Evolutionary conservation across 331 rosid genomes (phyloP).

Genomic region (Malus hybrid): DNA sequence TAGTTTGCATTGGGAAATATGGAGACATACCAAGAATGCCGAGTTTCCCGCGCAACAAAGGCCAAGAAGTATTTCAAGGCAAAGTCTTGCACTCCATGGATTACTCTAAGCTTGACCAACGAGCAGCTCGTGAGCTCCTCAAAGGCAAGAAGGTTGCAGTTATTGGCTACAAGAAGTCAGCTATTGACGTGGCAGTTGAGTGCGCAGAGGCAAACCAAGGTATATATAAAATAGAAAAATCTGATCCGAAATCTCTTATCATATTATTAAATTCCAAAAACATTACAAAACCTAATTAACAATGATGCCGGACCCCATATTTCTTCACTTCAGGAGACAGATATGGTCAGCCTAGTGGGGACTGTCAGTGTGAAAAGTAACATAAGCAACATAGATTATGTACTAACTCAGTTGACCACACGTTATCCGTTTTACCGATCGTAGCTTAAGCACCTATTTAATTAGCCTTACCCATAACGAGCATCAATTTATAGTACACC

Average conservation of each 20-base stretch:
- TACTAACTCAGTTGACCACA: background rate
- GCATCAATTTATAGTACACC: background rate
- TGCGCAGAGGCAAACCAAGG: constrained; percentile 55
- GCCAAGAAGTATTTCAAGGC: constrained; percentile 37
- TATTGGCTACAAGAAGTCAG: constrained; percentile 53
- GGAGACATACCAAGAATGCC: constrained; percentile 51
- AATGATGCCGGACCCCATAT: too few relatives aligned
- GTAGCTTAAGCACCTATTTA: background rate
- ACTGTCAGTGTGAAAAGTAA: background rate
- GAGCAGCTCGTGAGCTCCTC: constrained; percentile 27
- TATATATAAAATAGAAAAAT: background rate
- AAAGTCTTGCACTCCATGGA: constrained; percentile 47
- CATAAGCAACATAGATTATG: background rate
- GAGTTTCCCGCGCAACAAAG: constrained; percentile 28
- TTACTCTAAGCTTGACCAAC: constrained; percentile 42
- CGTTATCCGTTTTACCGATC: background rate
- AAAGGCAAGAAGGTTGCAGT: constrained; percentile 40
- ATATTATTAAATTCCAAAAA: background rate
- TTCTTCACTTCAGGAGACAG: too few relatives aligned
- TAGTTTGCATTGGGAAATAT: constrained; percentile 51
- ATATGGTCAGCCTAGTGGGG: background rate
- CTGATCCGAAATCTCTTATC: background rate
- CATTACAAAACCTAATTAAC: background rate
- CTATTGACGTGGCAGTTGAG: constrained; percentile 50
- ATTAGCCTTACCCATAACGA: background rate